A percentile compares a stretch with the other conserved stretches of the same genome.
Conservation (phyloP, 495 filamentous ascomycete species). For the Penicillium psychrofluorescens region DNA sequence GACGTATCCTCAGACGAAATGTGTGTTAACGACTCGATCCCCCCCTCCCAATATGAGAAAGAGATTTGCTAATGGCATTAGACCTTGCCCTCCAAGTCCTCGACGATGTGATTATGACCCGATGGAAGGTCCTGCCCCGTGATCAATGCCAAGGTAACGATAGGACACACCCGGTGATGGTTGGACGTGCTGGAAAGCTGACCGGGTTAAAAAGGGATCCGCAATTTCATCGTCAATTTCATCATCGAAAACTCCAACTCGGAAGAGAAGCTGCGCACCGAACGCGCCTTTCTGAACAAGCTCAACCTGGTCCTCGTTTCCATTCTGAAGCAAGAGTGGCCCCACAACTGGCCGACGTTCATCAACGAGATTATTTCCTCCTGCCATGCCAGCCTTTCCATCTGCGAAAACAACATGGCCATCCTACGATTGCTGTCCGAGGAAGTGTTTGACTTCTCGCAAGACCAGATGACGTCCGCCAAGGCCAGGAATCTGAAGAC, state of each 20-base stretch:
- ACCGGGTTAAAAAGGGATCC: slow-evolving; percentile 62
- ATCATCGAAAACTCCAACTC: slow-evolving; percentile 88
- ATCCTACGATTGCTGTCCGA: slow-evolving; percentile 94
- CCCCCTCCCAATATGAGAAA: no score
- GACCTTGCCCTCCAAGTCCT: slow-evolving; percentile 93
- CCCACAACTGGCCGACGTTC: slow-evolving; percentile 99
- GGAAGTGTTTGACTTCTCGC: slow-evolving; percentile 97
- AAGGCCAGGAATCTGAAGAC: slow-evolving; percentile 95
- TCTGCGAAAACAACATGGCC: slow-evolving; percentile 99
- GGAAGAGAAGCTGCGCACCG: slow-evolving; percentile 72
- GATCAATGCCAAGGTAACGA: slow-evolving; percentile 83
- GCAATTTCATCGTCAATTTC: slow-evolving; percentile 96
- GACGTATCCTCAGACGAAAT: slow-evolving; percentile 92
- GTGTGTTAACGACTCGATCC: no score
- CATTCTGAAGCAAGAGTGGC: slow-evolving; percentile 99
- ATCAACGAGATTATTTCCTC: slow-evolving; percentile 99
- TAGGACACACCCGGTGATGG: not conserved
- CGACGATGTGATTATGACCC: slow-evolving; percentile 96
- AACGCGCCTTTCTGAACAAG: slow-evolving; percentile 91
- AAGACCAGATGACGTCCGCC: slow-evolving; percentile 94
- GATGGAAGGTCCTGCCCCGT: slow-evolving; percentile 94
- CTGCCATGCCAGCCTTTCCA: slow-evolving; percentile 86
- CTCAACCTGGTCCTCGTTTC: slow-evolving; percentile 95
- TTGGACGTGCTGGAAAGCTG: slow-evolving; percentile 12
- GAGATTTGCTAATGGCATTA: slow-evolving; percentile 44